Conservation (phyloP, 176 grass and related monocot species). For the Secale cereale region DNA sequence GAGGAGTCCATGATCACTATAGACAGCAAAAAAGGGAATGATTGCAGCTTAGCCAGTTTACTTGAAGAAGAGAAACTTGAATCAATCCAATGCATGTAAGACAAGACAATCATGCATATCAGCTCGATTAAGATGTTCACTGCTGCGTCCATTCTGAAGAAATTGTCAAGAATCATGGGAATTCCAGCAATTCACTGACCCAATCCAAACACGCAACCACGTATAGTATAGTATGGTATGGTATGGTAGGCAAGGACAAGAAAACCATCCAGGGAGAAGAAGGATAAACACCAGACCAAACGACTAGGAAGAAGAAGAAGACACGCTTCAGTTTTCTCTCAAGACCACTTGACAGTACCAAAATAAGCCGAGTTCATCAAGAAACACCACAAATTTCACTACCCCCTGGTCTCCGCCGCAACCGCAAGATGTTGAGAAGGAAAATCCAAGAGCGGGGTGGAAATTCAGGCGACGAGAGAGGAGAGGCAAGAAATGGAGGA, state of each 20-base stretch:
- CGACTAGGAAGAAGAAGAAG: background rate
- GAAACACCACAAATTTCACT: background rate
- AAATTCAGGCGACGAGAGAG: background rate
- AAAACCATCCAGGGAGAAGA: background rate
- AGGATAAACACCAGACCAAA: background rate
- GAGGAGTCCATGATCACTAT: background rate
- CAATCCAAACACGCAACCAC: background rate
- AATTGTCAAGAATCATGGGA: background rate
- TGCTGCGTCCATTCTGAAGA: background rate
- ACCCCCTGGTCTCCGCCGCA: background rate
- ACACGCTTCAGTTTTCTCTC: background rate
- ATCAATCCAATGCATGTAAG: background rate
- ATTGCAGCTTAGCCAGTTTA: background rate
- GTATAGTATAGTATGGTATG: background rate
- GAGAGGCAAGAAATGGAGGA: background rate
- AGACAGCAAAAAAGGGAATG: background rate
- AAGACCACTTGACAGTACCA: background rate
- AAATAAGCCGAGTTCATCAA: background rate
- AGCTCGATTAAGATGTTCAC: background rate
- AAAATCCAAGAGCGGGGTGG: background rate
- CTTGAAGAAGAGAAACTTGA: conserved; percentile 16
- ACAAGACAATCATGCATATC: background rate
- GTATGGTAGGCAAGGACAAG: background rate
- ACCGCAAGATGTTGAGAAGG: background rate
- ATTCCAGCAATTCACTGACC: background rate